Evolutionary conservation across 495 filamentous ascomycete genomes (phyloP).

Genomic region (Clohesyomyces aquaticus): DNA sequence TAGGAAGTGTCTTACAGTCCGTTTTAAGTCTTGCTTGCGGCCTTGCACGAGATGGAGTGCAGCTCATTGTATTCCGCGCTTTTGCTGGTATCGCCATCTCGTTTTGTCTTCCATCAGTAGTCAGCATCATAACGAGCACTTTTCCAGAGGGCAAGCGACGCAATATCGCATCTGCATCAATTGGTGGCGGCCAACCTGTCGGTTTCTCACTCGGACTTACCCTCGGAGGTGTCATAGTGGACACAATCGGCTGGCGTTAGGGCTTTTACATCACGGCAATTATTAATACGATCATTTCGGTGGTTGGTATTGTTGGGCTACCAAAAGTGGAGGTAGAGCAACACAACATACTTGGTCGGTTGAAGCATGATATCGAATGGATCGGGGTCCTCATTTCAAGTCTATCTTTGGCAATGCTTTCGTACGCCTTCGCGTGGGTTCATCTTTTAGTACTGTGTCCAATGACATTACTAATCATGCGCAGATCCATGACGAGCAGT

Average conservation of each 20-base stretch:
- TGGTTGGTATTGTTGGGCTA: conserved; percentile 47
- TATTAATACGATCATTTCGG: conserved; percentile 45
- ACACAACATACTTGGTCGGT: conserved; percentile 29
- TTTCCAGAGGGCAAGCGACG: conserved; percentile 48
- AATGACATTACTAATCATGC: neutral
- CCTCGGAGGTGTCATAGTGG: conserved; percentile 53
- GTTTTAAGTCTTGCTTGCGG: conserved; percentile 53
- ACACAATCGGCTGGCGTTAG: conserved; percentile 56
- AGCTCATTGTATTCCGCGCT: conserved; percentile 60
- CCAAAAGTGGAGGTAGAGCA: conserved; percentile 42
- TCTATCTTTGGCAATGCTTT: conserved; percentile 48
- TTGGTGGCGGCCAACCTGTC: conserved; percentile 53
- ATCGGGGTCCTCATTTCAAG: conserved; percentile 50
- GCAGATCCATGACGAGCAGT: conserved; percentile 48
- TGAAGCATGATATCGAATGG: conserved; percentile 55
- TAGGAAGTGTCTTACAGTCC: conserved; percentile 51
- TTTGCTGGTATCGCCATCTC: conserved; percentile 56
- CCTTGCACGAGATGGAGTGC: conserved; percentile 48
- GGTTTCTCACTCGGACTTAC: conserved; percentile 53
- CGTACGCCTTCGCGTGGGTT: conserved; percentile 55
- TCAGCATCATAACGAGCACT: conserved; percentile 53
- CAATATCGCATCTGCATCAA: conserved; percentile 55
- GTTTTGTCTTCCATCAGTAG: conserved; percentile 56
- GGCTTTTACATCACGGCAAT: conserved; percentile 52
- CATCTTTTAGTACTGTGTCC: neutral